Evolutionary conservation across 2,329 filamentous ascomycete species (phyloP).

Genomic region (Ilyonectria robusta): DNA sequence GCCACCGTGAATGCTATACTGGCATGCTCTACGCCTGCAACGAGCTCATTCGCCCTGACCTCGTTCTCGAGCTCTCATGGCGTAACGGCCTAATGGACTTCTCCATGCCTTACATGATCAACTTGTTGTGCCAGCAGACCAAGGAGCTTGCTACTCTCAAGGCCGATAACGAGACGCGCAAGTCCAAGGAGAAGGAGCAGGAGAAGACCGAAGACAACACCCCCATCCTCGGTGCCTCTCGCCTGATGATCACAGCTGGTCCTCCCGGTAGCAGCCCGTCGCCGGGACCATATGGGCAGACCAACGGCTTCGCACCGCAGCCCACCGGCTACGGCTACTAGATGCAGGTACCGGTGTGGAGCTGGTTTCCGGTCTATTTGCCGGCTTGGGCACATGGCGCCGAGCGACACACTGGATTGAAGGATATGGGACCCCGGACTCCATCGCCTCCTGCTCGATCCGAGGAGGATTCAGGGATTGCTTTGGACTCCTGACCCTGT

Average conservation of each 20-base stretch:
- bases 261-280: slow-evolving; percentile 71
- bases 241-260: slow-evolving; percentile 96
- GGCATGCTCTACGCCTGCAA: slow-evolving; percentile 99
- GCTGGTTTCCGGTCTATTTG: slow-evolving; percentile 39
- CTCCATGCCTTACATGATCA: slow-evolving; percentile 99
- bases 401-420: slow-evolving; percentile 23
- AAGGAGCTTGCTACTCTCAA: slow-evolving; percentile 87
- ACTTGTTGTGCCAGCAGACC: slow-evolving; percentile 92
- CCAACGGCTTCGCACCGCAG: slow-evolving; percentile 92
- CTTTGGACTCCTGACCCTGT: slow-evolving; percentile 46
- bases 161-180: slow-evolving; percentile 96
- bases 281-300: slow-evolving; percentile 79
- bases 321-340: slow-evolving; percentile 83
- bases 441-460: slow-evolving; percentile 16
- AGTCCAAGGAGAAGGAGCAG: slow-evolving; percentile 77
- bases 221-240: slow-evolving; percentile 89
- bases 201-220: slow-evolving; percentile 94
- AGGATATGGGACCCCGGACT: slow-evolving; percentile 21
- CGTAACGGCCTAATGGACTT: slow-evolving; percentile 95
- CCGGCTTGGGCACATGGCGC: slow-evolving; percentile 26
- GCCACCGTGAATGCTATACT: slow-evolving; percentile 99
- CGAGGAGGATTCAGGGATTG: slow-evolving; percentile 42
- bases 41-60: slow-evolving; percentile 92
- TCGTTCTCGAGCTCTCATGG: slow-evolving; percentile 97
- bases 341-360: slow-evolving; percentile 51